Evolutionary conservation across 352 stramenopile genomes (phyloP).

Genomic region (Phytophthora pseudosyringae): DNA sequence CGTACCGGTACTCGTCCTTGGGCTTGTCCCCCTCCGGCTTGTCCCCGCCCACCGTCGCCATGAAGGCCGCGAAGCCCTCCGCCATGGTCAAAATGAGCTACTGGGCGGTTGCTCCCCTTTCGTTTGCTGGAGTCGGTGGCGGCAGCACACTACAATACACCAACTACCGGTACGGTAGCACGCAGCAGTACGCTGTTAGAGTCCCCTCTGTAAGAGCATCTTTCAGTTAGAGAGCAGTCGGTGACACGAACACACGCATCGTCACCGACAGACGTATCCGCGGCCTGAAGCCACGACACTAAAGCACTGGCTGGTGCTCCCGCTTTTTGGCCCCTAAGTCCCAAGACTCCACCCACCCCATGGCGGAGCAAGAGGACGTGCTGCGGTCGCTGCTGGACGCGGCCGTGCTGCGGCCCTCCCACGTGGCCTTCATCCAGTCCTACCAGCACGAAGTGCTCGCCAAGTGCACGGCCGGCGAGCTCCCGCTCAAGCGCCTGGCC

Average conservation of each 20-base stretch:
- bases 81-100: conserved; percentile 44
- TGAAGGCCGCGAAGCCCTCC: conserved; percentile 77
- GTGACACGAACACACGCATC: background rate
- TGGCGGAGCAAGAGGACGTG: conserved; percentile 62
- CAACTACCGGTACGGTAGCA: background rate
- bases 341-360: conserved; percentile 11
- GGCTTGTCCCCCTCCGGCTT: conserved; percentile 13
- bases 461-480: conserved; percentile 61
- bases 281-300: background rate
- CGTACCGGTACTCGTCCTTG: conserved; percentile 75
- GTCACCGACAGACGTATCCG: conserved; percentile 17
- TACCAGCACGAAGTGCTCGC: conserved; percentile 74
- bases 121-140: conserved; percentile 10
- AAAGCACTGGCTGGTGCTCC: conserved; percentile 34
- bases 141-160: background rate
- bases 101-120: conserved; percentile 2
- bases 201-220: background rate
- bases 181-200: too few relatives aligned
- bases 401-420: conserved; percentile 53
- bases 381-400: conserved; percentile 67
- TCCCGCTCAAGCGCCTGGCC: conserved; percentile 70
- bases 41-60: conserved; percentile 56
- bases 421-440: conserved; percentile 61
- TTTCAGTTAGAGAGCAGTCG: background rate
- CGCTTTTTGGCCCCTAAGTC: background rate